These are phyloP conservation scores for Cercospora brassicicola DNA, from an alignment of 2,329 filamentous ascomycete species.

Conservation along the genomic window DNA sequence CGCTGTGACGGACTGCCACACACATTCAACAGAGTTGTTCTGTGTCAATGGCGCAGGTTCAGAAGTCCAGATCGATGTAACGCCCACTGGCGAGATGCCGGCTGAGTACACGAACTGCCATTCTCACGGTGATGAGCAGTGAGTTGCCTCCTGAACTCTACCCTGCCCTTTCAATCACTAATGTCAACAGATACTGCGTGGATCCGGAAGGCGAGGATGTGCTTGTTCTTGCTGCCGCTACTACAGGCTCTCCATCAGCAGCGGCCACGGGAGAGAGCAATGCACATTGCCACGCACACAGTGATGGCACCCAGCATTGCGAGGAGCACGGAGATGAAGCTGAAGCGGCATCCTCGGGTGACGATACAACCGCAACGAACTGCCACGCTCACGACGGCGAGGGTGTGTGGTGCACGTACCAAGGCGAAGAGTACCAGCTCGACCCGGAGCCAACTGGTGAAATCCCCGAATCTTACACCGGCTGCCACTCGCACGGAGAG, in stretches of 20 bases:
- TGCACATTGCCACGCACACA: conserved; percentile 1
- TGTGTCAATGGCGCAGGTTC: conserved; percentile 46
- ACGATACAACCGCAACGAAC: conserved; percentile 26
- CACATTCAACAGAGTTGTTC: conserved; percentile 29
- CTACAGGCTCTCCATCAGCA: conserved; percentile 35
- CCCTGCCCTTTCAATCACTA: neutral
- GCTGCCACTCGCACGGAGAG: conserved; percentile 62
- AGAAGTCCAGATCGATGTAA: conserved; percentile 53
- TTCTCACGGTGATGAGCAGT: conserved; percentile 60
- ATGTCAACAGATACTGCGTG: conserved; percentile 9
- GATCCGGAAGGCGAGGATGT: conserved; percentile 13
- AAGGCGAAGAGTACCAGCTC: conserved; percentile 50
- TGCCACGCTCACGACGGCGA: conserved; percentile 28
- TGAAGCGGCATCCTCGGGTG: neutral
- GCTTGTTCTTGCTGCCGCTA: neutral
- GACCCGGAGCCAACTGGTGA: conserved; percentile 57
- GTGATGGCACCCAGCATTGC: conserved; percentile 11
- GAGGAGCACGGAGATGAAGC: conserved; percentile 4
- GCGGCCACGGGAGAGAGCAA: neutral
- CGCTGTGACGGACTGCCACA: conserved; percentile 19
- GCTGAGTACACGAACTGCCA: conserved; percentile 63
- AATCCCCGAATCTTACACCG: conserved; percentile 52
- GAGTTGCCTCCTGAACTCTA: conserved; percentile 21
- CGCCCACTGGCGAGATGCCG: conserved; percentile 52
- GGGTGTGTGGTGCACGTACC: conserved; percentile 41